Evolutionary conservation across 164 flowering plant genomes (phyloP), one percentile per base, ranked within the genome.

Genomic region (Aristolochia contorta): DNA sequence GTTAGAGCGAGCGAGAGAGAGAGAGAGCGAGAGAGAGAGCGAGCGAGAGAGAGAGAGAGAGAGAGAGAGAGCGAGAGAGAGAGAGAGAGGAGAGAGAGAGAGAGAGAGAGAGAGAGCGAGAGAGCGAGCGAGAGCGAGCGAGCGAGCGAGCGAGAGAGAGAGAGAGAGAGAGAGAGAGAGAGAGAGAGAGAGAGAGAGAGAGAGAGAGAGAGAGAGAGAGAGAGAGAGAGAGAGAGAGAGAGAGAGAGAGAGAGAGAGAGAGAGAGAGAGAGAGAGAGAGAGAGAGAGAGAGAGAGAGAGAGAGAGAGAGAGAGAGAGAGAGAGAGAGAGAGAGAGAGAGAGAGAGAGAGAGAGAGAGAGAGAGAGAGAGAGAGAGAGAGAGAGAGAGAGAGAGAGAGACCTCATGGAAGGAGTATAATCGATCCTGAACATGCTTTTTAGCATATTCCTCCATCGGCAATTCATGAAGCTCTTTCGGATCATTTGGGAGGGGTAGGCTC

Each of bases 391-490:
- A 59, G 47, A 5, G 15, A 63, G 55, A 49, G 16, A 73, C 72
- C 77, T 74, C 43, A 70, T 57, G 4, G 70, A 50, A 25, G 68
- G 19, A 18, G 77, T 70, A 14, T 47, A 41, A 8, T 70, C 72
- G 22, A 67, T 63, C 57, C 63, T 70, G 19, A 49, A 67, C 60
- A 60, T 67, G 4, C 71, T 63, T 56, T 27, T 41, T 54, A n/a
- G 71, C 25, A 59, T 70, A 74, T 13, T 61, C 69, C 22, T 61
- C 72, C 46, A 61, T 15, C 37, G 60, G 45, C 43, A 72, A 57
- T 56, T 74, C 77, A 74, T 74, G 50, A 15, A 74, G 69, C 18
- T 74, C 71, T 24, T 64, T 67, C 20, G 71, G 67, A 53, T 74
- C 71, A 63, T 19, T 54, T 9, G 77, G 71, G 15, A 58, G 45